Conservation (phyloP, 176 grass and related monocot species). For the Oryza glumipatula region DNA sequence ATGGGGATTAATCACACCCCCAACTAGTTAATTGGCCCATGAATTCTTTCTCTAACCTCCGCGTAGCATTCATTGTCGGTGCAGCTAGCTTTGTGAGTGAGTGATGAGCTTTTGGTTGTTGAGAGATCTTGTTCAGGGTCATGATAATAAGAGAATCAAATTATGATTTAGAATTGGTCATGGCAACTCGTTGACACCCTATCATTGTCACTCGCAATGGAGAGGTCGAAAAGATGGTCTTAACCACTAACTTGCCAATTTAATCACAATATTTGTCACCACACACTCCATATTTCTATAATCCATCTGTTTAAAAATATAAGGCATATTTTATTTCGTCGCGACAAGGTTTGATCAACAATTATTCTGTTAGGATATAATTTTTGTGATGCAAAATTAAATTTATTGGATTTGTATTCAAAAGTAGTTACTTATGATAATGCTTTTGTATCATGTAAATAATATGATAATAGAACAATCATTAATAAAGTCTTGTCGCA, state of each 20-base stretch:
- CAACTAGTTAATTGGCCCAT: background rate
- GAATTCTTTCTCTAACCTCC: conserved; percentile 21
- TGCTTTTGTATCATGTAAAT: too few relatives aligned
- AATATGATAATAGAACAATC: too few relatives aligned
- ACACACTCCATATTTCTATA: background rate
- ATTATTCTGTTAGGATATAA: too few relatives aligned
- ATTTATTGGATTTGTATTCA: too few relatives aligned
- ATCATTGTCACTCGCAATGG: background rate
- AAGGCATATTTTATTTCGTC: too few relatives aligned
- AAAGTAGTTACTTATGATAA: too few relatives aligned
- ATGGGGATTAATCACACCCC: background rate
- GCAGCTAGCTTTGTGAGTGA: conserved; percentile 2
- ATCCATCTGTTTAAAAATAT: too few relatives aligned
- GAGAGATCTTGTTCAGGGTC: conserved; percentile 39
- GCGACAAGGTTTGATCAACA: too few relatives aligned
- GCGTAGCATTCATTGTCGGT: conserved; percentile 25
- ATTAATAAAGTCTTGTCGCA: too few relatives aligned
- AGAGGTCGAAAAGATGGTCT: conserved; percentile 2
- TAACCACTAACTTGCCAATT: background rate
- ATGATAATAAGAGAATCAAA: background rate
- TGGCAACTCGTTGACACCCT: conserved; percentile 4
- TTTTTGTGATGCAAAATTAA: too few relatives aligned
- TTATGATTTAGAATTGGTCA: background rate
- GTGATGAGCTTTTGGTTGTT: conserved; percentile 42
- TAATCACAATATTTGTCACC: background rate